Base-by-base conservation (phyloP, 2,329 filamentous ascomycete species). In the Fonsecaea nubica region DNA sequence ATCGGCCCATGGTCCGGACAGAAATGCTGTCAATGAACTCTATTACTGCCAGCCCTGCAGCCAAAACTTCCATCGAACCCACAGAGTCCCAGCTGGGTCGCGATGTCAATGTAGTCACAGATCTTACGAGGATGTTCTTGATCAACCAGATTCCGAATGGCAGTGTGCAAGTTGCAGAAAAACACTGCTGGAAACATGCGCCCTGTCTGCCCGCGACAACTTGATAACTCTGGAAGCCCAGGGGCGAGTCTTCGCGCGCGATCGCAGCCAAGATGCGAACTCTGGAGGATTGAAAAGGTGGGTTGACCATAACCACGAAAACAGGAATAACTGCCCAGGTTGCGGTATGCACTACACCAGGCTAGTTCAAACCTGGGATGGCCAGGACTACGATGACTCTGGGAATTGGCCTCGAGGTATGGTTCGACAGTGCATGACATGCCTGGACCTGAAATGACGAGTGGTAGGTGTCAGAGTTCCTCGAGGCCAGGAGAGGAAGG, bases 11-110 rank as follows among this genome's bases (percentile, higher is more conserved):
- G 38, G 45, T n/a, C 48, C 42, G 13, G 45, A 48, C 58, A 50
- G 52, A 15, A 38, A 40, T 6, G 53, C 40, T n/a, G 54, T 40
- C 8, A 56, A 60, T 38, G 63, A 68, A 60, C 35, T 68, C 36
- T 55, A 65, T 53, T 65, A 68, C 35, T 65, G 66, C 57, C 56
- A 38, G 18, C 60, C 42, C 5, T 66, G 66, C 57, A 64, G 59
- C 36, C 8, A 32, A 32, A 6, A 45, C 32, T 59, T 50, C 12
- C 36, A 54, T 35, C 25, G 30, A 35, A 10, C 9, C 21, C 10
- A n/a, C 25, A 30, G 33, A 21, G n/a, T 25, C 35, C 36, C 13
- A 5, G 21, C 40, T 12, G 18, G 18, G 30, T 6, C 21, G 35
- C 58, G 33, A 53, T 58, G 63, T 45, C 13, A 42, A 18, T 68